phyloP scores from a whole-genome alignment of 2,329 filamentous ascomycete species.

The Clarireedia paspali region DNA sequence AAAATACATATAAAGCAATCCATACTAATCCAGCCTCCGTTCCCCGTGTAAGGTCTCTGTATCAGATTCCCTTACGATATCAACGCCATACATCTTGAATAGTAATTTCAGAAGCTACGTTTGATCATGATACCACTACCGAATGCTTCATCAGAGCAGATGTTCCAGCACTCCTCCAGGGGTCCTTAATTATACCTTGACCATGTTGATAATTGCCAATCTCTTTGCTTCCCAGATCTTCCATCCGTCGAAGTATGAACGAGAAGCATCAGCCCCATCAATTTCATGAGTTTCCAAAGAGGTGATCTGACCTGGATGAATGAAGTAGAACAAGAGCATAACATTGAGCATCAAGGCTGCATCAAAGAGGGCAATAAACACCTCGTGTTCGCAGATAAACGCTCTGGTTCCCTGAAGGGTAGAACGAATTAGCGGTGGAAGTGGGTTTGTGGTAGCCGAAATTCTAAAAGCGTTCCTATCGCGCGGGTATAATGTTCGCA shows the following conservation, averaged over 20 bases:
- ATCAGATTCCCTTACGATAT: too few species aligned
- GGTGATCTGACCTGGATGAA: not conserved
- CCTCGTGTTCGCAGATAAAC: not conserved
- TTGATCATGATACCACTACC: too few species aligned
- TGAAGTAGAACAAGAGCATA: not conserved
- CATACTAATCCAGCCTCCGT: too few species aligned
- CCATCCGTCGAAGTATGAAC: not conserved
- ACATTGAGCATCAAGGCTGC: not conserved
- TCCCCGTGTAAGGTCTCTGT: too few species aligned
- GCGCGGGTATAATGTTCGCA: conserved; percentile 30
- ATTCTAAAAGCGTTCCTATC: conserved; percentile 39
- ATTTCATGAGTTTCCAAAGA: not conserved
- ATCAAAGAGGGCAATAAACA: not conserved
- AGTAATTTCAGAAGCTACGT: too few species aligned
- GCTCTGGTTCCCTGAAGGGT: not conserved
- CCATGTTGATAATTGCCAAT: not conserved
- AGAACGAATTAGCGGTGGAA: conserved; percentile 26
- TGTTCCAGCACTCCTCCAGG: too few species aligned
- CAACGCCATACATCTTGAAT: too few species aligned
- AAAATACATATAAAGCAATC: too few species aligned
- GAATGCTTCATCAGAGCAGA: too few species aligned
- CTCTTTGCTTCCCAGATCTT: not conserved
- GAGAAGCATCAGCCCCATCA: not conserved
- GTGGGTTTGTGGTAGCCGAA: conserved; percentile 45
- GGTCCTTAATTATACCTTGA: too few species aligned